These are phyloP conservation scores for Penicillium canescens DNA, from an alignment of 495 filamentous ascomycete genomes.

Conservation along the genomic window DNA sequence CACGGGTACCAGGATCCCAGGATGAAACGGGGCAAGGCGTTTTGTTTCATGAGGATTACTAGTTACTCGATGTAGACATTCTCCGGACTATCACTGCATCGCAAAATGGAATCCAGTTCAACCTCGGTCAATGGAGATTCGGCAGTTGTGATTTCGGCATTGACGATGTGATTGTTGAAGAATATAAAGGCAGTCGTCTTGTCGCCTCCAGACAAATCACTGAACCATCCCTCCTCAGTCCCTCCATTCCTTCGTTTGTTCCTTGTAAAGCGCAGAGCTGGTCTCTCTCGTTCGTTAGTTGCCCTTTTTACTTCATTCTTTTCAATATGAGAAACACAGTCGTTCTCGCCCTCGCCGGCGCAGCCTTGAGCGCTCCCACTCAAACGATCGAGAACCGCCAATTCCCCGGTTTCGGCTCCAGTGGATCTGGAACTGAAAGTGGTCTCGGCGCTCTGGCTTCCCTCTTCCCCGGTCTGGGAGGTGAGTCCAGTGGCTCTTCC, in stretches of 20 bases:
- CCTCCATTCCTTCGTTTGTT: not conserved
- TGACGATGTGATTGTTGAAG: not conserved
- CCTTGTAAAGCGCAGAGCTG: constrained; percentile 13
- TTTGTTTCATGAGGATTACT: constrained; percentile 6
- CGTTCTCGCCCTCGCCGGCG: constrained; percentile 20
- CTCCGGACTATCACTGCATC: not conserved
- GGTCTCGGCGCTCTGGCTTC: constrained; percentile 5
- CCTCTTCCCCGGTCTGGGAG: not conserved
- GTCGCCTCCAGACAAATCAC: not conserved
- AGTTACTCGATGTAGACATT: constrained; percentile 6
- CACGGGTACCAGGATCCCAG: not conserved
- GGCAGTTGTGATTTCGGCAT: not conserved
- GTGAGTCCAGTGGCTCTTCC: constrained; percentile 5
- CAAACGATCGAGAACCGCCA: constrained; percentile 23
- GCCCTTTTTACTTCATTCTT: not conserved
- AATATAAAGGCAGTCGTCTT: not conserved
- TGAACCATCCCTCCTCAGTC: not conserved
- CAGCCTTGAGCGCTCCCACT: constrained; percentile 29
- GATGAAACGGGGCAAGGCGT: constrained; percentile 19
- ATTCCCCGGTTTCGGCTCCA: constrained; percentile 8
- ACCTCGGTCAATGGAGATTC: not conserved
- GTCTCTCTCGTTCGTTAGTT: constrained; percentile 15
- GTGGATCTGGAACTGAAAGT: constrained; percentile 3
- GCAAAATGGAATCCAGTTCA: not conserved
- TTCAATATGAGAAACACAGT: constrained; percentile 26